Evolutionary conservation across 345 rosid genomes (phyloP), one percentile per base, ranked within the genome.

Genomic region (Rhodamnia rubescens): DNA sequence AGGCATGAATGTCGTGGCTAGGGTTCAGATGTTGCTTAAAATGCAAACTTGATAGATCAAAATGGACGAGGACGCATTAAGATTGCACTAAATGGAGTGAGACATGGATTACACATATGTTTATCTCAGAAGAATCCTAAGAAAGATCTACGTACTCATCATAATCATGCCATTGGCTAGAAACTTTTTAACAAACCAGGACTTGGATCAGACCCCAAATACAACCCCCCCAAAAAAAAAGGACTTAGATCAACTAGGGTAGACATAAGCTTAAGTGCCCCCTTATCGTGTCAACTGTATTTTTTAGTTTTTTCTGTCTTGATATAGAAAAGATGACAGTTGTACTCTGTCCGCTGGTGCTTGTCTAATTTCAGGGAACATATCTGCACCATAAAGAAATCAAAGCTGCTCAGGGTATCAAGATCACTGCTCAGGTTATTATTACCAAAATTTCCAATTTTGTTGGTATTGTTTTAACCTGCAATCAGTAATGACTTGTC

Each of bases 381-480:
- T 96, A 95, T 85, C 26, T 94, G 87, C 98, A 96, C 90, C 96
- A 94, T 83, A 97, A 95, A 90, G 94, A 94, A 87, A 94, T 94
- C 85, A 97, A 93, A 91, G 99, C 99, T 85, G 98, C 98, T 69
- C 96, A 93, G 93, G 98, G 98, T 87, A 96, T 97, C 89, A 97
- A 97, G 91, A 95, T 97, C 57, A 87, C 95, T 58, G 98, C 94
- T 44, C 99, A 96, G 98, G 99, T 97, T 83, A 85, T 85, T 53
- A 47, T 85, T 80, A 69, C 47, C 78, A 16, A 69, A 69, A 75
- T 74, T 83, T 75, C 32, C 80, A 81, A 50, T 40, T 44, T 83
- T 86, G 75, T 78, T 82, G 9, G 40, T 61, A 84, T 22, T 53
- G 53, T 88, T 83, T 51, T 84, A 40, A 54, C 44, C 36, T 81